phyloP scores from a whole-genome alignment of 805 yeast genomes.

The Cyberlindnera mrakii region DNA sequence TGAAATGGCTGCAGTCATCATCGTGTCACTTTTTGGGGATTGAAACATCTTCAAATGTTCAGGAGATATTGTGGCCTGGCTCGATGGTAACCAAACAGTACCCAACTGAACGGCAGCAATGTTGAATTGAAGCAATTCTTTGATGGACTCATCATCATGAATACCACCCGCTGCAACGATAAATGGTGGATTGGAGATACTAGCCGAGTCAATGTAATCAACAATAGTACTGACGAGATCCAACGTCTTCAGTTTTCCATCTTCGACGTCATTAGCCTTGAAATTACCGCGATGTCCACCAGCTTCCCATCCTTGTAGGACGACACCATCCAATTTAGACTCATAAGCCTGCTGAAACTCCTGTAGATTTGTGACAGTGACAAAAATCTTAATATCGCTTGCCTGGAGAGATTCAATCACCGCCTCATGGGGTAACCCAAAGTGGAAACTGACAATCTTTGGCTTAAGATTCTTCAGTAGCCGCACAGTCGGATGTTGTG shows the following conservation, averaged over 20 bases:
- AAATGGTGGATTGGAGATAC: conserved; percentile 14
- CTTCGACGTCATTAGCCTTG: conserved; percentile 26
- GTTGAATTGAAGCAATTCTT: conserved; percentile 31
- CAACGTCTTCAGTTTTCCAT: conserved; percentile 30
- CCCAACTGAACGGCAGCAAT: conserved; percentile 55
- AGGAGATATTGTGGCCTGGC: conserved; percentile 13
- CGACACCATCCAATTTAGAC: conserved; percentile 40
- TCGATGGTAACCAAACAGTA: conserved; percentile 36
- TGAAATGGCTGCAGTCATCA: conserved; percentile 22
- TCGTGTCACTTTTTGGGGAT: conserved; percentile 22
- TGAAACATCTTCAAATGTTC: conserved; percentile 9
- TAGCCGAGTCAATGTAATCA: conserved; percentile 12
- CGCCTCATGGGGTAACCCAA: conserved; percentile 36
- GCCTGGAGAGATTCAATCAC: conserved; percentile 30
- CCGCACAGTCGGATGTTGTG: conserved; percentile 10
- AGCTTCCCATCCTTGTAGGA: conserved; percentile 56
- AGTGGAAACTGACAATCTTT: conserved; percentile 45
- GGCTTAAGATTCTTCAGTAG: conserved; percentile 28
- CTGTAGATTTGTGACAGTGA: conserved; percentile 38
- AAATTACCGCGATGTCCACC: conserved; percentile 61
- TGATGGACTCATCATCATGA: conserved; percentile 26
- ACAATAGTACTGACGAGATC: conserved; percentile 20
- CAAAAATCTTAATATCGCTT: conserved; percentile 37
- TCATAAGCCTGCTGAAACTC: conserved; percentile 33
- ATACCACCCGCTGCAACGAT: conserved; percentile 54